Evolutionary conservation across 768 basidiomycete species (phyloP).

Genomic region (Pilatotrama ljubarskyi): DNA sequence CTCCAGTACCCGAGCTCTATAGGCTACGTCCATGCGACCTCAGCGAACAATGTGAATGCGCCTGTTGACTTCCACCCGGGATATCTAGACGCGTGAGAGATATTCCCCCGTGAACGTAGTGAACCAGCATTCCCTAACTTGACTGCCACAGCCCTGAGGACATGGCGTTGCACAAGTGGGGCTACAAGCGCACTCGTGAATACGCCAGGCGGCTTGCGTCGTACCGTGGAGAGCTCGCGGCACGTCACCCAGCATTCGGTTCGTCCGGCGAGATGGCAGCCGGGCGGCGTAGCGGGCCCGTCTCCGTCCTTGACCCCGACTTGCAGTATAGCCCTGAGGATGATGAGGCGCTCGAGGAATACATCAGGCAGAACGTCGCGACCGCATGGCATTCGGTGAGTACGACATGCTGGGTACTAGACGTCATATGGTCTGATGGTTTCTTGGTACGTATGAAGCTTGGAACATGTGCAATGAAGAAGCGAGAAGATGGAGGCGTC

Average conservation of each 20-base stretch:
- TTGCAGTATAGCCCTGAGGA: slow-evolving; percentile 37
- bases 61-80: slow-evolving; percentile 47
- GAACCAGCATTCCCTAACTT: too few species aligned
- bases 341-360: slow-evolving; percentile 35
- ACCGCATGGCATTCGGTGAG: slow-evolving; percentile 38
- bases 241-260: slow-evolving; percentile 34
- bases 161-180: slow-evolving; percentile 41
- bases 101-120: neutral
- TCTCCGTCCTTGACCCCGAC: slow-evolving; percentile 31
- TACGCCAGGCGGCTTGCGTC: slow-evolving; percentile 52
- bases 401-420: too few species aligned
- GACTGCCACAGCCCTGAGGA: slow-evolving; percentile 27
- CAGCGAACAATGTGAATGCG: slow-evolving; percentile 42
- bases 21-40: slow-evolving; percentile 50
- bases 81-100: slow-evolving; percentile 45
- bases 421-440: too few species aligned
- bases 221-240: slow-evolving; percentile 36
- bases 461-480: slow-evolving; percentile 71
- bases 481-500: slow-evolving; percentile 57
- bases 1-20: slow-evolving; percentile 45
- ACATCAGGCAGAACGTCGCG: slow-evolving; percentile 26
- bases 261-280: slow-evolving; percentile 27
- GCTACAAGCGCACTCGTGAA: slow-evolving; percentile 58
- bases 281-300: slow-evolving; percentile 20
- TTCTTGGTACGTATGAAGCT: slow-evolving; percentile 42